Base-by-base conservation (phyloP, 1,284 basidiomycete genomes). In the Puccinia horiana region DNA sequence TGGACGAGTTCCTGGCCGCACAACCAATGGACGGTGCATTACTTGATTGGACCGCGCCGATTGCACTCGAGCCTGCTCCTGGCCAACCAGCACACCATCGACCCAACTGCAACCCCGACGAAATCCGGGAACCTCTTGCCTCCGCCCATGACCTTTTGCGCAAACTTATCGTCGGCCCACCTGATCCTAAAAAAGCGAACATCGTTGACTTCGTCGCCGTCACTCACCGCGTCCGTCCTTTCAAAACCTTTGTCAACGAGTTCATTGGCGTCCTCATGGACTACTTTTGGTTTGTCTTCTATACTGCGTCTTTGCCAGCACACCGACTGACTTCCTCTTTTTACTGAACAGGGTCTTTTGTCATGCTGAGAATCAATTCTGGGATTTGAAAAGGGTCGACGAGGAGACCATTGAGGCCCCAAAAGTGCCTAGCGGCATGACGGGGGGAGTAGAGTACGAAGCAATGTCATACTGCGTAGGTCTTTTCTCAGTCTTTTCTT, bases 381-480 rank as follows among this genome's bases (percentile, higher is more conserved):
- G 95, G 95, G 89, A 92, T 23, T 88, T 96, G 37, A 88, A 89
- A 6, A 92, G 95, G 84, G 92, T 94, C 0, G 93, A 98, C 85
- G 92, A 94, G 86, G 90, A 89, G 1, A 91, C 91, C 80, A 94
- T 96, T 4, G 94, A 95, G 87, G 93, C 92, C 85, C 97, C 96
- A 3, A 91, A 94, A 52, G 96, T 97, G 2, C 96, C 97, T 0
- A 94, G 95, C 9, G 96, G 96, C 9, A 98, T 98, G 91, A 98
- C 97, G 0, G 97, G 96, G 11, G 96, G 97, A 14, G 97, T 99
- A 14, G 96, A 98, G 86, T 96, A 93, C 86, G 96, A 99, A 87
- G 96, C 96, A 0, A 97, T 98, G 92, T 90, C 90, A 20, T 98
- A 98, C 87, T 91, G 96, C 85, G 95, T 96, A 86, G 85, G 92